Evolutionary conservation across 352 stramenopile species (phyloP), one percentile per base, ranked within the genome.

Genomic region (Saprolegnia parasitica): DNA sequence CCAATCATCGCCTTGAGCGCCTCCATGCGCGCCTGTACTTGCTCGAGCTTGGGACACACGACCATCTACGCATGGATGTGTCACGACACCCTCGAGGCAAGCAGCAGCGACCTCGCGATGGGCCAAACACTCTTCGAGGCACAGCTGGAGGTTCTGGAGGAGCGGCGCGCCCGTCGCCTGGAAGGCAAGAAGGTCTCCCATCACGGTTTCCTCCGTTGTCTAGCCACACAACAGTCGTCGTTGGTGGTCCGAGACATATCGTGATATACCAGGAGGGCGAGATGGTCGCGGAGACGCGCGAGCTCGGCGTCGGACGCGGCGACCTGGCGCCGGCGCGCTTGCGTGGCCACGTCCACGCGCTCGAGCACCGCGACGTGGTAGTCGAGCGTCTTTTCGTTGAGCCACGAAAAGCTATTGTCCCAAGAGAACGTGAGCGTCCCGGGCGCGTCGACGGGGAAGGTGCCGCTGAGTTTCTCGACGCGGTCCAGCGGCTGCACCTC

Each of bases 351-450:
- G 11, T 49, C 23, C 13, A 91, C 61, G 11, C 77, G 86, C 56
- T 91, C 79, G 15, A 88, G 76, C 3, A 94, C 76, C 5, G 81
- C 87, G 32, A 94, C 86, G 23, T 92, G 86, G 70, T 94, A 92
- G 67, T 92, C 86, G 45, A 94, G 63, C 0, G 86, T 94, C 72
- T 94, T 94, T 60, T 88, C 83, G 50, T 91, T 89, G 1, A 94
- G 75, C 86, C 86, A 94, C 24, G 84, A 91, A 61, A 92, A 94
- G 39, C 81, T 76, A 57, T 94, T 94, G 68, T 94, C 84, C 86
- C 86, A 94, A 45, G 83, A 77, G 54, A 92, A 94, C 21, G 77
- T 21, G 1, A 94, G 74, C 58, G 77, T 81, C 20, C 76, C 78
- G 52, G 72, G 74, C 16, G 78, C 71, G 0, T 77, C 58, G 5